These are phyloP conservation scores for Schizonepeta tenuifolia DNA, from an alignment of 257 asterid genomes.

Conservation along the genomic window DNA sequence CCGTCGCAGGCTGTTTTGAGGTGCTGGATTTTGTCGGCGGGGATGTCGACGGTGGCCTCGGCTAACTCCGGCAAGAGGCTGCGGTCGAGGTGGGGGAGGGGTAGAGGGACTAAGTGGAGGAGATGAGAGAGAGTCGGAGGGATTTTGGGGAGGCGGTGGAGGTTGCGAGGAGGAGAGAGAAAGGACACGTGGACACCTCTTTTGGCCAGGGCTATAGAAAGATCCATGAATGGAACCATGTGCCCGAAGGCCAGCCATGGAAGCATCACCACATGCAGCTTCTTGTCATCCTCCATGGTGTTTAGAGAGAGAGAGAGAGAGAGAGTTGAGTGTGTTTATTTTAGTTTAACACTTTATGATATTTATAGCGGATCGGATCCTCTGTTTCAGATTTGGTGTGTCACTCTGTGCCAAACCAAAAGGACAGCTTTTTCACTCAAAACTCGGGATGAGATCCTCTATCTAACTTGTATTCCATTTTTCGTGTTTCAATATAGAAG, in stretches of 20 bases:
- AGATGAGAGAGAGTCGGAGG: neutral
- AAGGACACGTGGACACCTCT: constrained; percentile 37
- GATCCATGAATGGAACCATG: constrained; percentile 39
- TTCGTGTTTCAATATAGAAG: no score
- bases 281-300: neutral
- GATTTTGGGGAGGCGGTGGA: constrained; percentile 33
- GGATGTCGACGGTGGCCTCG: neutral
- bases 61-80: neutral
- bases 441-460: no score
- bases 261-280: neutral
- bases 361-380: no score
- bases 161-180: constrained; percentile 37
- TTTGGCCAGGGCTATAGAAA: constrained; percentile 43
- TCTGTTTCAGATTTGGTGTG: no score
- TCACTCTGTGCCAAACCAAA: no score
- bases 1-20: constrained; percentile 1
- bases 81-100: neutral
- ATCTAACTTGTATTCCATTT: no score
- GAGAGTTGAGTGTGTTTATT: neutral
- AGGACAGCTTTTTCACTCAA: no score
- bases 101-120: neutral
- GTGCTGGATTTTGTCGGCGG: neutral
- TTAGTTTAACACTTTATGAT: neutral
- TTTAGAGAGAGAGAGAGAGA: neutral
- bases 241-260: constrained; percentile 21